Conservation (phyloP, 2,329 filamentous ascomycete species). For the Cyphellophora attinorum region DNA sequence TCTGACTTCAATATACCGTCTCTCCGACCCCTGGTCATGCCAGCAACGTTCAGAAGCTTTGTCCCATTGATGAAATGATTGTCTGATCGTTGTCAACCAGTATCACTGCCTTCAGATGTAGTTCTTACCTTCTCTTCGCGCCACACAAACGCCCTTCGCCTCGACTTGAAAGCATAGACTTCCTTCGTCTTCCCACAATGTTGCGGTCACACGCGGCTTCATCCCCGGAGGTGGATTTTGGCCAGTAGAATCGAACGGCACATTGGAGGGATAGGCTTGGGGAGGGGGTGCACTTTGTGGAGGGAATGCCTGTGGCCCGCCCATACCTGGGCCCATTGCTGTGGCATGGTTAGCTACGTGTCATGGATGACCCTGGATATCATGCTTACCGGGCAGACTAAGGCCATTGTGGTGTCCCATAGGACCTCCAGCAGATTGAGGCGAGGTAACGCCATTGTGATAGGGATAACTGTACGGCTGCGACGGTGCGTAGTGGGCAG, state of each 20-base stretch:
- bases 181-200: conserved; percentile 95
- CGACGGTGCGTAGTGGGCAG: conserved; percentile 55
- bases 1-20: conserved; percentile 97
- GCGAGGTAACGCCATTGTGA: conserved; percentile 67
- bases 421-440: conserved; percentile 57
- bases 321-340: no score
- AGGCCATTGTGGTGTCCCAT: no score
- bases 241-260: conserved; percentile 78
- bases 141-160: conserved; percentile 90
- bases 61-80: conserved; percentile 99
- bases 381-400: no score
- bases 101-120: no score
- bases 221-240: conserved; percentile 87
- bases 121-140: conserved; percentile 71
- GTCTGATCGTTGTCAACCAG: conserved; percentile 50
- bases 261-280: conserved; percentile 33
- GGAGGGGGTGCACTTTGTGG: conserved; percentile 15
- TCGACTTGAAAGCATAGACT: conserved; percentile 97
- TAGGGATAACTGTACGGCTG: conserved; percentile 67
- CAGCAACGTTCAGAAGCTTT: conserved; percentile 90
- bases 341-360: no score
- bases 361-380: no score
- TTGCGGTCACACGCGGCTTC: conserved; percentile 93
- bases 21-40: conserved; percentile 90
- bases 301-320: no score